Percentiles rank a stretch among this genome's conserved stretches.
These are phyloP conservation scores for Eremothecium coryli DNA, from an alignment of 1,139 yeast species.

Conservation along the genomic window DNA sequence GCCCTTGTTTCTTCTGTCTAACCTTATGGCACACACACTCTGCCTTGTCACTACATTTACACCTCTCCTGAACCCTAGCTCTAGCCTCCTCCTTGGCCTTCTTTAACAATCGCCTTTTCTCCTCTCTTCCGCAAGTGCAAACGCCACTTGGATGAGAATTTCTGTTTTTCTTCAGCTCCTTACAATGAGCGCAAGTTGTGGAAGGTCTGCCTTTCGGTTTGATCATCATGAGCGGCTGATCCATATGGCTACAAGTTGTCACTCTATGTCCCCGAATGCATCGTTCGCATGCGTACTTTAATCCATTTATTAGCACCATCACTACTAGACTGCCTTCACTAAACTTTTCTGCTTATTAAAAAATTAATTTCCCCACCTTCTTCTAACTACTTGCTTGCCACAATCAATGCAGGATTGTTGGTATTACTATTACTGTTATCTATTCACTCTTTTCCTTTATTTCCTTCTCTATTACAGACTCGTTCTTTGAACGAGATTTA, in stretches of 20 bases:
- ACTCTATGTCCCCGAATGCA: constrained; percentile 96
- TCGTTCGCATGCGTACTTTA: constrained; percentile 91
- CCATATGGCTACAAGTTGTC: constrained; percentile 86
- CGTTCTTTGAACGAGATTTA: too few relatives aligned
- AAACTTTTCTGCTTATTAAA: not conserved
- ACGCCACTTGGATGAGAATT: constrained; percentile 51
- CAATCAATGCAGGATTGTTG: not conserved
- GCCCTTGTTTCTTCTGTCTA: constrained; percentile 10
- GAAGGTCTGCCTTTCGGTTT: constrained; percentile 96
- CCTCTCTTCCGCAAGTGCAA: constrained; percentile 62
- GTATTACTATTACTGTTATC: not conserved
- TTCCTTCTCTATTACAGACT: too few relatives aligned
- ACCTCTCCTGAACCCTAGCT: constrained; percentile 37
- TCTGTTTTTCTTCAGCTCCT: constrained; percentile 64
- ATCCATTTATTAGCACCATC: constrained; percentile 86
- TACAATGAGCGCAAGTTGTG: constrained; percentile 82
- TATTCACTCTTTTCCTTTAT: too few relatives aligned
- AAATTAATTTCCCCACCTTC: not conserved
- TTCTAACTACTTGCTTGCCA: not conserved
- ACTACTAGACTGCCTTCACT: not conserved
- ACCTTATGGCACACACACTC: constrained; percentile 19
- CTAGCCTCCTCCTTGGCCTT: constrained; percentile 39
- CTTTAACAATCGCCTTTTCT: constrained; percentile 25
- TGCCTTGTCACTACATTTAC: constrained; percentile 16
- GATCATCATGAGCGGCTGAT: constrained; percentile 82